A percentile compares a stretch with the other conserved stretches of the same genome.
Conservation (phyloP, 1,284 basidiomycete genomes). For the Rhodotorula sp. region DNA sequence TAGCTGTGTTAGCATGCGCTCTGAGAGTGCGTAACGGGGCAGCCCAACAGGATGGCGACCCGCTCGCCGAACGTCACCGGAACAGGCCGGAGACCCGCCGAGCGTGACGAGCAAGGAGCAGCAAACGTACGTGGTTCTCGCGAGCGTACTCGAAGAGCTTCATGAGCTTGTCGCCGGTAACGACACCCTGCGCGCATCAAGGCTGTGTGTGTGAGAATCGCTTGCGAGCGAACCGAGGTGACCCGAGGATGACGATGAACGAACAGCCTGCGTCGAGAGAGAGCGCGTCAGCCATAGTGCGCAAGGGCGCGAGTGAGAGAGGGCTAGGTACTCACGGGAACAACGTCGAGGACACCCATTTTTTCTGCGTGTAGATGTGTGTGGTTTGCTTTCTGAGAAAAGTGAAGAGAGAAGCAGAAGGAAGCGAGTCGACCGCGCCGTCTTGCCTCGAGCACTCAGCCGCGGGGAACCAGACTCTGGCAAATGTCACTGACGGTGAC, state of each 20-base stretch:
- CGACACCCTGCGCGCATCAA: slow-evolving; percentile 59
- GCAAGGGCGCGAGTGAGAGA: background rate
- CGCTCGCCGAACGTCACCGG: too few relatives aligned
- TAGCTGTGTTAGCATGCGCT: background rate
- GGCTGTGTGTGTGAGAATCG: background rate
- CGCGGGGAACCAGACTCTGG: background rate
- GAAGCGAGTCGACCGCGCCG: background rate
- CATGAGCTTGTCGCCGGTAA: slow-evolving; percentile 81
- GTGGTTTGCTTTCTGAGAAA: background rate
- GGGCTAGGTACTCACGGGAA: slow-evolving; percentile 33
- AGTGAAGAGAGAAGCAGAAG: background rate
- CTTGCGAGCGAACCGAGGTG: background rate
- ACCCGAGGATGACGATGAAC: background rate
- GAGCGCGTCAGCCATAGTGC: background rate
- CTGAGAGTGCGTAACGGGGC: background rate
- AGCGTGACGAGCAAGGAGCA: background rate
- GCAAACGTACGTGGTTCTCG: slow-evolving; percentile 65
- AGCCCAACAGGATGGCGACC: background rate
- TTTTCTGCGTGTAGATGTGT: background rate
- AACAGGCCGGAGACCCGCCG: too few relatives aligned
- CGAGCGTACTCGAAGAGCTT: slow-evolving; percentile 86
- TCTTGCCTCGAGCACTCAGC: background rate
- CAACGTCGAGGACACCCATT: slow-evolving; percentile 37
- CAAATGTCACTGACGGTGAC: background rate
- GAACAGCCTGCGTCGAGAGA: background rate